Conservation (phyloP, 2,329 filamentous ascomycete genomes). For the Fusarium globosum region DNA sequence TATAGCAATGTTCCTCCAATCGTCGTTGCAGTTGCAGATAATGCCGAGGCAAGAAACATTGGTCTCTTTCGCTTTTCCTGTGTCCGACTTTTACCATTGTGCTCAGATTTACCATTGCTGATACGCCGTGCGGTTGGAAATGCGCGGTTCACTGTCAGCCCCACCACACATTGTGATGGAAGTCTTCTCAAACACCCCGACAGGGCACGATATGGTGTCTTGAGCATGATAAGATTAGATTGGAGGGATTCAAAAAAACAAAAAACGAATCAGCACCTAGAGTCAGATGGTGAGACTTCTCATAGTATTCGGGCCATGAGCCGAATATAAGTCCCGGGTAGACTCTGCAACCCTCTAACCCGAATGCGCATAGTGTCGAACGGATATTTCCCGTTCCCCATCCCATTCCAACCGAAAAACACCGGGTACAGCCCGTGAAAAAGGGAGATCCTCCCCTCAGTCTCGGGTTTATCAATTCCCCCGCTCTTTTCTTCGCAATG, state of each 20-base stretch:
- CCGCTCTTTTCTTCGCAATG: background rate
- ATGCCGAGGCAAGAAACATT: background rate
- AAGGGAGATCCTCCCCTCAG: background rate
- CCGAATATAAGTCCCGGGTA: background rate
- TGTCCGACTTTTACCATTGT: rapidly evolving
- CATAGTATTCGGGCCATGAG: background rate
- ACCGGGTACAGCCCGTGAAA: constrained; percentile 14
- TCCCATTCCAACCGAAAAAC: background rate
- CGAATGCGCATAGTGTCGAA: rapidly evolving
- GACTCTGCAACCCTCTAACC: background rate
- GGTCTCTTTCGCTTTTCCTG: background rate
- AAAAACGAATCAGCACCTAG: rapidly evolving
- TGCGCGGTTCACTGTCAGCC: rapidly evolving
- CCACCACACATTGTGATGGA: background rate
- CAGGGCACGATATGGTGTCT: background rate
- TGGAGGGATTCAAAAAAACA: rapidly evolving
- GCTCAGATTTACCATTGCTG: rapidly evolving
- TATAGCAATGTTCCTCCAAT: background rate
- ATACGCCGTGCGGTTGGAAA: rapidly evolving
- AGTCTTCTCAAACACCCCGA: too few relatives aligned
- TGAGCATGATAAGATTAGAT: background rate
- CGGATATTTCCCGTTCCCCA: background rate
- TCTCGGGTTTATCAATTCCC: background rate
- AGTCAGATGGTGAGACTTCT: rapidly evolving
- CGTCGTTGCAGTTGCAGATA: background rate